phyloP scores from a whole-genome alignment of 208 protist species.

The Phytomonas sp. region DNA sequence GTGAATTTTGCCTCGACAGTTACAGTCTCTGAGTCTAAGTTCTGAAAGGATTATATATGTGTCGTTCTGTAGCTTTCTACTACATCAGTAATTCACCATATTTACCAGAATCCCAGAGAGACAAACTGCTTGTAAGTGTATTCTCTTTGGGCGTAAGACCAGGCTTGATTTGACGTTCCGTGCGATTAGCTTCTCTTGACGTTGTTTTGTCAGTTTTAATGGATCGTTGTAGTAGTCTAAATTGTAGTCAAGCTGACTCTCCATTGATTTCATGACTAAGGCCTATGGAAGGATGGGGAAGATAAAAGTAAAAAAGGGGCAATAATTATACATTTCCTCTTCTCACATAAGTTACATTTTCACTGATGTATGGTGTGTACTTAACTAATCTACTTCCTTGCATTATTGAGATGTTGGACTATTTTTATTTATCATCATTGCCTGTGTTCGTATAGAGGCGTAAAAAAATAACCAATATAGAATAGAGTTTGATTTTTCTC shows the following conservation, averaged over 20 bases:
- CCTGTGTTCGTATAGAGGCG: background rate
- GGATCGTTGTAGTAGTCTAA: background rate
- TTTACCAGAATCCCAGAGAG: background rate
- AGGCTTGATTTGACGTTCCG: background rate
- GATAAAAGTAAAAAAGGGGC: background rate
- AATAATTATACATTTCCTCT: background rate
- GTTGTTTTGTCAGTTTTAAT: background rate
- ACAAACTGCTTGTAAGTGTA: background rate
- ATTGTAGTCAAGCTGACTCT: background rate
- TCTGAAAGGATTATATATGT: background rate
- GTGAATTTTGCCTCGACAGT: background rate
- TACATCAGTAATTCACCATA: background rate
- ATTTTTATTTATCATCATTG: background rate
- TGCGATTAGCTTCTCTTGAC: background rate
- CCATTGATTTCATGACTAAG: background rate
- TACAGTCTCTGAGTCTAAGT: background rate
- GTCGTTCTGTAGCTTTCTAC: background rate
- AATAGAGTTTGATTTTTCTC: background rate
- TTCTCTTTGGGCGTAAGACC: background rate
- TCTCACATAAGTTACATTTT: background rate
- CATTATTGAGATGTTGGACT: background rate
- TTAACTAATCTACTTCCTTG: background rate
- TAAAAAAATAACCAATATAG: background rate
- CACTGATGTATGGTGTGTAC: background rate
- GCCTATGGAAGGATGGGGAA: background rate